These are phyloP conservation scores for Wickerhamiella lipophila DNA, from an alignment of 805 yeast genomes.

Conservation along the genomic window DNA sequence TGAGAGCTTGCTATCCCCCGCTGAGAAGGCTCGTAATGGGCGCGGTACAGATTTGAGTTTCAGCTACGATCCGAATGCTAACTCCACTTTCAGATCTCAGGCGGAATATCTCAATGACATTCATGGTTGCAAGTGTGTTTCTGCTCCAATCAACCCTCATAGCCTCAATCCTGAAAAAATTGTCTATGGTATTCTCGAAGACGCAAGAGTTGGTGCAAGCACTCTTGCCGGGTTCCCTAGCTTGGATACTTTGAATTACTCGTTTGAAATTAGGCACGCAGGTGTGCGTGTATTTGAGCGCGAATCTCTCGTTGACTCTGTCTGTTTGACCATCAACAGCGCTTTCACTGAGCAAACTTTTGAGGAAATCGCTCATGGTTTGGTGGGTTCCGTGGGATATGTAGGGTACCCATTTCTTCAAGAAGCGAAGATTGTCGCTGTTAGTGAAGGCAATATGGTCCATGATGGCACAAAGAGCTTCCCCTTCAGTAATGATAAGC, in stretches of 20 bases:
- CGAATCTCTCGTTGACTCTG: constrained; percentile 72
- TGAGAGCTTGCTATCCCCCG: constrained; percentile 49
- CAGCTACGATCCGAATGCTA: constrained; percentile 63
- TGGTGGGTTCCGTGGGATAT: constrained; percentile 50
- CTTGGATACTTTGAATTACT: constrained; percentile 54
- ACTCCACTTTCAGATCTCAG: constrained; percentile 57
- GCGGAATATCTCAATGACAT: constrained; percentile 56
- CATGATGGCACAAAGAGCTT: constrained; percentile 27
- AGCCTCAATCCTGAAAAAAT: constrained; percentile 31
- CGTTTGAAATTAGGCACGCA: constrained; percentile 39
- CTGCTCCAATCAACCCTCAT: constrained; percentile 43
- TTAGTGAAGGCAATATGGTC: constrained; percentile 37
- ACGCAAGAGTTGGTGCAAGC: constrained; percentile 57
- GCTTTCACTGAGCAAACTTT: constrained; percentile 31
- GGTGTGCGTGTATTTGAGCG: constrained; percentile 70
- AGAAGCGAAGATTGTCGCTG: constrained; percentile 59
- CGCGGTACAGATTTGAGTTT: constrained; percentile 61
- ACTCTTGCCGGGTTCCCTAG: constrained; percentile 86
- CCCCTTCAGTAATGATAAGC: constrained; percentile 17
- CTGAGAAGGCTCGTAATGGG: constrained; percentile 60
- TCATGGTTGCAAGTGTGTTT: constrained; percentile 66
- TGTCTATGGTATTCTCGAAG: constrained; percentile 43
- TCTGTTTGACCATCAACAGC: constrained; percentile 52
- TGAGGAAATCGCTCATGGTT: constrained; percentile 53
- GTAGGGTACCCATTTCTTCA: constrained; percentile 84